These are phyloP conservation scores for Nigrograna mackinnonii DNA, from an alignment of 2,329 filamentous ascomycete genomes.

Conservation along the genomic window DNA sequence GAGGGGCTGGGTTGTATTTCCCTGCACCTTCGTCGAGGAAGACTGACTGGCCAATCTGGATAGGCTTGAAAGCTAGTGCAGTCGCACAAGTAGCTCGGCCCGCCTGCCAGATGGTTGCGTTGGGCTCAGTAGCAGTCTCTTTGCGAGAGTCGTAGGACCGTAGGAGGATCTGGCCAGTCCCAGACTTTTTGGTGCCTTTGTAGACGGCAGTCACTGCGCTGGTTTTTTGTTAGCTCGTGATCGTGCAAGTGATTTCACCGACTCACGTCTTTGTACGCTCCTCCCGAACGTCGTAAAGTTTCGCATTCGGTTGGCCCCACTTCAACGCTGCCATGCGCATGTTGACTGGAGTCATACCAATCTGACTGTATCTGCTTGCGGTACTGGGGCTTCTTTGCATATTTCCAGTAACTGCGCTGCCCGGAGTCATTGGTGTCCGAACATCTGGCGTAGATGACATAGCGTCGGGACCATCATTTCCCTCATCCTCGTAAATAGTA, in stretches of 20 bases:
- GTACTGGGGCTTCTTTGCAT: conserved; percentile 71
- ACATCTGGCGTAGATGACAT: conserved; percentile 48
- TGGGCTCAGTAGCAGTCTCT: conserved; percentile 86
- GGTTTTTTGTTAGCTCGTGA: conserved; percentile 17
- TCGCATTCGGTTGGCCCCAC: conserved; percentile 81
- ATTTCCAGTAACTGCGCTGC: conserved; percentile 26
- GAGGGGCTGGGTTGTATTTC: conserved; percentile 87
- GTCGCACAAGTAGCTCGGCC: conserved; percentile 92
- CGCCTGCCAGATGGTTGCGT: conserved; percentile 96
- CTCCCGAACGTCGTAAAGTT: conserved; percentile 85
- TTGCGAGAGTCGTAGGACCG: conserved; percentile 95
- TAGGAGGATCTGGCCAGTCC: conserved; percentile 69
- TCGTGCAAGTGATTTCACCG: not conserved
- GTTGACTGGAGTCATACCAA: conserved; percentile 65
- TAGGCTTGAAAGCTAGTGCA: conserved; percentile 92
- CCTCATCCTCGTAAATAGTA: conserved; percentile 78
- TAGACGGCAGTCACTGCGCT: conserved; percentile 92
- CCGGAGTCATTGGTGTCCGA: conserved; percentile 43
- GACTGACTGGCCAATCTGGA: conserved; percentile 87
- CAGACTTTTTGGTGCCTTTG: conserved; percentile 74
- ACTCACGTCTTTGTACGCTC: conserved; percentile 87
- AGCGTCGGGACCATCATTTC: conserved; percentile 67
- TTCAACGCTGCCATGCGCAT: conserved; percentile 53
- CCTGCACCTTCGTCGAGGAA: conserved; percentile 94
- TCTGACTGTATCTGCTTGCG: conserved; percentile 81